Base-by-base conservation (phyloP, 176 grass and related monocot genomes). In the Secale cereale region DNA sequence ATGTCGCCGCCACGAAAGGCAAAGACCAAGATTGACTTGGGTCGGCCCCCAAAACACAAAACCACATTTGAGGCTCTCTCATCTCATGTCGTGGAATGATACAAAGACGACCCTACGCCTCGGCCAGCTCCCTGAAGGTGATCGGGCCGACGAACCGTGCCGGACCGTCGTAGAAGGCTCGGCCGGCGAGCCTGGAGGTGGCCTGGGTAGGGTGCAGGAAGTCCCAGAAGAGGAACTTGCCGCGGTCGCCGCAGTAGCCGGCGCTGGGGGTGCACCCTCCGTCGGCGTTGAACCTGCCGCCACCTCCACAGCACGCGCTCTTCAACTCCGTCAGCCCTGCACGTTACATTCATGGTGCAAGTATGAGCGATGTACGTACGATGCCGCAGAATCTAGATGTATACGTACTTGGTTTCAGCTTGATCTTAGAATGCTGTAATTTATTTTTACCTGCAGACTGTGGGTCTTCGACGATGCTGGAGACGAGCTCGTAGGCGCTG, bases 291-390 rank as follows among this genome's bases (percentile, higher is more conserved):
- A 94, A 80, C 45, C 78, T 90, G 26, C 94, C 94, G 23, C 79
- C 64, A 65, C 94, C 87, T 11, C 89, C 89, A 36, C 87, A 94
- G 76, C 91, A 97, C 66, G 89, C 91, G 41, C 65, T 97, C 71
- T 87, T 77, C 65, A 97, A 87, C 61, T 97, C 94, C 57, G 74
- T 50, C 32, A 92, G 64, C 8, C 92, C 92, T 92, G 65, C 28
- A 83, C 10, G 0, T 64, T 64, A 64, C 61, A 64, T 64, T 19
- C 16, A 7, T 52, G 16, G 26, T 64, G 26, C 10, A 64, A 64
- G 61, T 1, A 14, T 29, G 25, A 26, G 15, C 15, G 14, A 50
- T 50, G 41, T 4, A 45, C 41, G 15, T 14, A 46, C 4, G 4
- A 6, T 17, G 46, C 5, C 14, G 14, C 45, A 48, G 45, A 48